Percentiles rank a stretch among this genome's conserved stretches.
These are phyloP conservation scores for Globisporangium rhizosaccharum DNA, from an alignment of 352 stramenopile genomes.

Conservation along the genomic window DNA sequence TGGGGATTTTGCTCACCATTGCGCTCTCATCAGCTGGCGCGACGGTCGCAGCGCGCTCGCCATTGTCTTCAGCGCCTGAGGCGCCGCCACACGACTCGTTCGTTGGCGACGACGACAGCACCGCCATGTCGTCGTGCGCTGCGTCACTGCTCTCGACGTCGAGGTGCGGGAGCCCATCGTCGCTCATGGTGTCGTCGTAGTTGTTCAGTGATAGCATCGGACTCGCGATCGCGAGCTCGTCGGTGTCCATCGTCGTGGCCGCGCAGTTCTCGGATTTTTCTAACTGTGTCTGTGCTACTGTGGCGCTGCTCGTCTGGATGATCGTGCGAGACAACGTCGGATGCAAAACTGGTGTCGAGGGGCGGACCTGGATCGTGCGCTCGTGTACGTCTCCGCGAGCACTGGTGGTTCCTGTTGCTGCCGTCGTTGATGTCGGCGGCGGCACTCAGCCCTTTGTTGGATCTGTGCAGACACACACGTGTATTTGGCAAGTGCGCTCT, in stretches of 20 bases:
- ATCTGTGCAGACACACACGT: background rate
- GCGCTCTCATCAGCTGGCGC: background rate
- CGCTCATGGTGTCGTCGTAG: background rate
- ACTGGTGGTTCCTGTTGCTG: background rate
- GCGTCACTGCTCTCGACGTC: background rate
- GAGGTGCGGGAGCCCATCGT: background rate
- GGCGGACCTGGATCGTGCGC: background rate
- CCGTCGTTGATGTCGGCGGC: background rate
- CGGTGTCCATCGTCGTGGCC: background rate
- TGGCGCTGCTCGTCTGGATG: background rate
- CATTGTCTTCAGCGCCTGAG: slow-evolving; percentile 12
- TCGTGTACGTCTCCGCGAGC: background rate
- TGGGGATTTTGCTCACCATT: slow-evolving; percentile 9
- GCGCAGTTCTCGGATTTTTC: background rate
- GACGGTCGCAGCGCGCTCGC: slow-evolving; percentile 11
- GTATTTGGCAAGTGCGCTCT: background rate
- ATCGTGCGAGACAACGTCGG: background rate
- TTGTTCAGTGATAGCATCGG: background rate
- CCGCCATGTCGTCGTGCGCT: background rate
- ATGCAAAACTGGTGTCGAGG: background rate
- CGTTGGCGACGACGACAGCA: slow-evolving; percentile 4
- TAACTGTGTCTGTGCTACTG: background rate
- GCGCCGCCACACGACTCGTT: slow-evolving; percentile 11
- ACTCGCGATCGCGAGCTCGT: background rate
- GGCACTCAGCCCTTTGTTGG: background rate